Conservation (phyloP, 768 basidiomycete genomes). For the Suillus sp. region DNA sequence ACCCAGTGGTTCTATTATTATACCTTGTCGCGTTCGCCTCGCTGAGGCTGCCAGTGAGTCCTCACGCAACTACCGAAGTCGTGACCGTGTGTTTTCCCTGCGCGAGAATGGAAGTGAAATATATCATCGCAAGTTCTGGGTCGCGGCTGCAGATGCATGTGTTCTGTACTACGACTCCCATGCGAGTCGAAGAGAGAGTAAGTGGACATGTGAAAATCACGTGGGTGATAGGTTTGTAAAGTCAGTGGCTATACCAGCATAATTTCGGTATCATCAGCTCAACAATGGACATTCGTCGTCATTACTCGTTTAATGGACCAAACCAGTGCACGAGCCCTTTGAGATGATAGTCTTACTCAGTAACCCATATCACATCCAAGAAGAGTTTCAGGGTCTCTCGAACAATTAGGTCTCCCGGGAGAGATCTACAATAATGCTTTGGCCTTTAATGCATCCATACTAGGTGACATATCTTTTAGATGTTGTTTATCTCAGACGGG, state of each 20-base stretch:
- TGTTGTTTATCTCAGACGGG: neutral
- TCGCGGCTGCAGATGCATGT: too few relatives aligned
- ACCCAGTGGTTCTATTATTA: too few relatives aligned
- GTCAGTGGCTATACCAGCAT: neutral
- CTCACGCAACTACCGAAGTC: too few relatives aligned
- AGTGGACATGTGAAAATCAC: too few relatives aligned
- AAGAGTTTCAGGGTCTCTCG: neutral
- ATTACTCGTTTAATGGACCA: neutral
- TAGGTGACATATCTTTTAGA: neutral
- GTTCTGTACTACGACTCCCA: too few relatives aligned
- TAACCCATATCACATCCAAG: neutral
- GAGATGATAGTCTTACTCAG: neutral
- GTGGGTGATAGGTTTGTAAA: too few relatives aligned
- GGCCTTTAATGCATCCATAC: neutral
- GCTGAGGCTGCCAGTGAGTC: too few relatives aligned
- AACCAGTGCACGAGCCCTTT: neutral
- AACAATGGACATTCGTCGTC: neutral
- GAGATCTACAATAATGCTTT: neutral
- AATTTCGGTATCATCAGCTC: neutral
- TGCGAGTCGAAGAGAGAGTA: too few relatives aligned
- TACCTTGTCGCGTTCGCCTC: too few relatives aligned
- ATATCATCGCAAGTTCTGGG: too few relatives aligned
- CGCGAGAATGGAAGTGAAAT: too few relatives aligned
- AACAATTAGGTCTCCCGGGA: slow-evolving; percentile 3
- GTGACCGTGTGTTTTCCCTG: too few relatives aligned